phyloP scores from a whole-genome alignment of 805 yeast species.

The Metschnikowia continentalis region DNA sequence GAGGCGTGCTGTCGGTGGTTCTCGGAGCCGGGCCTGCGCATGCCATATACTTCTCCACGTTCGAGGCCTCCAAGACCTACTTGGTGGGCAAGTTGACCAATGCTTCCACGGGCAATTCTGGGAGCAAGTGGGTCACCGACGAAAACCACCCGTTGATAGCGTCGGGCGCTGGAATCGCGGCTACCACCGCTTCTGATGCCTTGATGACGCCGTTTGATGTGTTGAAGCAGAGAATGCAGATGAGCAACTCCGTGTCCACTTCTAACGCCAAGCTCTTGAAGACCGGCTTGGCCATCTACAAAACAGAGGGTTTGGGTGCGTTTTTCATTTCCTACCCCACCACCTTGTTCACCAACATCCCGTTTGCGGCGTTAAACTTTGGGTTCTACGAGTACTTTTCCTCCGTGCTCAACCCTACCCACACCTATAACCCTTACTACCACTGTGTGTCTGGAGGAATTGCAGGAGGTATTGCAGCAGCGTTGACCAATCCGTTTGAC shows the following conservation, averaged over 20 bases:
- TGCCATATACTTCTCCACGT: constrained; percentile 93
- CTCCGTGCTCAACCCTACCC: constrained; percentile 72
- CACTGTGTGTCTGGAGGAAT: constrained; percentile 92
- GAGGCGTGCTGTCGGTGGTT: constrained; percentile 88
- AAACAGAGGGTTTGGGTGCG: constrained; percentile 66
- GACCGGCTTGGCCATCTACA: constrained; percentile 47
- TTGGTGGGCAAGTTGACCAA: constrained; percentile 42
- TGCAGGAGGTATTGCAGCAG: constrained; percentile 95
- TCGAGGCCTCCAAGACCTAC: constrained; percentile 70
- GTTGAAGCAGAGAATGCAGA: constrained; percentile 91
- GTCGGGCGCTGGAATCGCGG: constrained; percentile 83
- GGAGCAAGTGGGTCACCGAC: constrained; percentile 49
- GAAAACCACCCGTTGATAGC: constrained; percentile 79
- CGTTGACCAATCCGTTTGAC: constrained; percentile 89
- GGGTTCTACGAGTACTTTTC: constrained; percentile 85
- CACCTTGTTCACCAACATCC: constrained; percentile 84
- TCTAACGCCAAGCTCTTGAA: constrained; percentile 29
- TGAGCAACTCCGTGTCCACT: constrained; percentile 18
- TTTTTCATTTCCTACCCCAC: constrained; percentile 94
- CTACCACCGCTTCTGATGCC: constrained; percentile 91
- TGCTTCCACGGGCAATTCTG: constrained; percentile 23
- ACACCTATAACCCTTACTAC: constrained; percentile 77
- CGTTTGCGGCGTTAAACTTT: constrained; percentile 92
- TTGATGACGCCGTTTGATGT: constrained; percentile 97
- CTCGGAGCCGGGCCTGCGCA: constrained; percentile 99